Evolutionary conservation across 1,284 basidiomycete species (phyloP).

Genomic region (Pseudozyma tsukubaensis): DNA sequence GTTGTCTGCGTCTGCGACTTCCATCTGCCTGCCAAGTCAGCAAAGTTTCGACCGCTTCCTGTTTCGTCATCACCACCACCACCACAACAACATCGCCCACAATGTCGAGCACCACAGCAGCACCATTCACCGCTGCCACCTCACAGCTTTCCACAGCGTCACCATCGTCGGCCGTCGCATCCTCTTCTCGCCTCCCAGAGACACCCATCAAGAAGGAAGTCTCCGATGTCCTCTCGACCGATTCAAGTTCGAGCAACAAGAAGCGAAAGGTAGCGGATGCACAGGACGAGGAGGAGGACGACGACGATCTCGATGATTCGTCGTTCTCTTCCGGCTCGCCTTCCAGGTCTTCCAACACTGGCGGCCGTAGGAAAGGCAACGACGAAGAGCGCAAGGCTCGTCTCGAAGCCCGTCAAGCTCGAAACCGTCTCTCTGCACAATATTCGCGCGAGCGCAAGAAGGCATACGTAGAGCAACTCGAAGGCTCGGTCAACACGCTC

Average conservation of each 20-base stretch:
- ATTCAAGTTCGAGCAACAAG: conserved; percentile 26
- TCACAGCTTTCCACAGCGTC: conserved; percentile 16
- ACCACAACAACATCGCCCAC: conserved; percentile 22
- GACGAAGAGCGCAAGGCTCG: conserved; percentile 63
- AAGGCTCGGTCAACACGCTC: conserved; percentile 47
- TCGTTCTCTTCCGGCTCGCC: conserved; percentile 21
- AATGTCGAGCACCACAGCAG: conserved; percentile 23
- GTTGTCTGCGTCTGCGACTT: conserved; percentile 1
- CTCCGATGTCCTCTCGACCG: not conserved
- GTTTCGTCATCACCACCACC: conserved; percentile 15
- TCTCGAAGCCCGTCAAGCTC: conserved; percentile 64
- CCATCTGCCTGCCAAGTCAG: conserved; percentile 1
- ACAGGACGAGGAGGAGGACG: conserved; percentile 16
- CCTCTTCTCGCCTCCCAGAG: conserved; percentile 33
- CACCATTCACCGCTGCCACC: conserved; percentile 14
- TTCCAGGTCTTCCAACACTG: conserved; percentile 28
- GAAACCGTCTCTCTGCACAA: conserved; percentile 66
- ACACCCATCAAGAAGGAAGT: conserved; percentile 37
- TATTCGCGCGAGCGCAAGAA: conserved; percentile 66
- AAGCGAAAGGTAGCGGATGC: conserved; percentile 28
- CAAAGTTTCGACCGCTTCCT: conserved; percentile 2
- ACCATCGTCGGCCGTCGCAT: conserved; percentile 16
- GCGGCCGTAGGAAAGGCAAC: conserved; percentile 40
- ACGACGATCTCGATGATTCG: conserved; percentile 18
- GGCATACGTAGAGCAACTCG: conserved; percentile 59